Evolutionary conservation across 2,329 filamentous ascomycete genomes (phyloP).

Genomic region (Teratosphaeria epicoccoides): DNA sequence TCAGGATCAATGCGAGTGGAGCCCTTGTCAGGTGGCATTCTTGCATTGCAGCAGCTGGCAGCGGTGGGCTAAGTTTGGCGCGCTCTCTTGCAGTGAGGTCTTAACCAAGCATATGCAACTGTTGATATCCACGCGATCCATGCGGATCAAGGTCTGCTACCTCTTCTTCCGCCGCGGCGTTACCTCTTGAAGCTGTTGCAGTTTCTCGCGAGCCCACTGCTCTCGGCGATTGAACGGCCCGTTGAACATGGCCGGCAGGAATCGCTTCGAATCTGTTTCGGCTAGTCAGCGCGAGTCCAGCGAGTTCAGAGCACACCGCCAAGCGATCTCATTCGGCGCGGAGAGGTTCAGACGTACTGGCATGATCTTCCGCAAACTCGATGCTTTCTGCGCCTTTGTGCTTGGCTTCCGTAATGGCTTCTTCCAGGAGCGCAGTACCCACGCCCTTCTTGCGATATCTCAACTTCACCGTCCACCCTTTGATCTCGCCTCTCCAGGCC

Average conservation of each 20-base stretch:
- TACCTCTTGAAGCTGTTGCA: constrained; percentile 26
- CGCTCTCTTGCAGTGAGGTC: no score
- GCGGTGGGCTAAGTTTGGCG: no score
- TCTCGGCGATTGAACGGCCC: constrained; percentile 49
- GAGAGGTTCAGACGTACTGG: constrained; percentile 45
- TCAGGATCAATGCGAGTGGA: neutral
- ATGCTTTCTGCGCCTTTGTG: constrained; percentile 60
- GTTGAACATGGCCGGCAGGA: constrained; percentile 56
- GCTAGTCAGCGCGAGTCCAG: constrained; percentile 5
- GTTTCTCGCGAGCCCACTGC: constrained; percentile 38
- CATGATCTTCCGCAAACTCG: constrained; percentile 67
- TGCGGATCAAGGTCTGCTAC: constrained; percentile 7
- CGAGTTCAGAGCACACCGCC: neutral
- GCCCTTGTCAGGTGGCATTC: neutral
- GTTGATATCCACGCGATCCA: no score
- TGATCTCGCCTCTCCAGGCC: constrained; percentile 59
- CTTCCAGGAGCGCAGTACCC: constrained; percentile 60
- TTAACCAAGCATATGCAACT: neutral
- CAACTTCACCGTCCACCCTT: constrained; percentile 62
- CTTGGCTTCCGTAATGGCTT: constrained; percentile 57
- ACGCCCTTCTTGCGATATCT: constrained; percentile 59
- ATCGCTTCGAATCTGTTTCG: constrained; percentile 36
- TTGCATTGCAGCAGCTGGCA: neutral
- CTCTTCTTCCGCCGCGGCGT: constrained; percentile 20
- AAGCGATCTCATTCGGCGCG: neutral